phyloP scores from a whole-genome alignment of 2,329 filamentous ascomycete species.

The Stagonosporopsis rhizophila region DNA sequence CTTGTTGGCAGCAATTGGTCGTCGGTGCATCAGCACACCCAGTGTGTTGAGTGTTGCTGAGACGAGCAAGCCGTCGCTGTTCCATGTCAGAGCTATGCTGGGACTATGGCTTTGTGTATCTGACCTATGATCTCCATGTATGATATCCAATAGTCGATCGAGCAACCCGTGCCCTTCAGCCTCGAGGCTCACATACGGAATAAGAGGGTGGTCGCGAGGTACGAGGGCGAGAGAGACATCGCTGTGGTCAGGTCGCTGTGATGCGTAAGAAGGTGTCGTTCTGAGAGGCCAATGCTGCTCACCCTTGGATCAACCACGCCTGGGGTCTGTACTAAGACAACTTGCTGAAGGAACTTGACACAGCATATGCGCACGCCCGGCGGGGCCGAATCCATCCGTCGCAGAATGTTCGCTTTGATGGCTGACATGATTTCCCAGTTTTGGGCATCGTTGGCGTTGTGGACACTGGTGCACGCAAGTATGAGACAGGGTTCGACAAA shows the following conservation, averaged over 20 bases:
- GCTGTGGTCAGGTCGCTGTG: constrained; percentile 73
- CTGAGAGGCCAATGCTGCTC: constrained; percentile 45
- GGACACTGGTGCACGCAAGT: constrained; percentile 68
- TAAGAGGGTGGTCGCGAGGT: constrained; percentile 79
- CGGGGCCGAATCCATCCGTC: constrained; percentile 82
- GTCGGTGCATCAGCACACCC: constrained; percentile 79
- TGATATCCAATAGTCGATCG: constrained; percentile 82
- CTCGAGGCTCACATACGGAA: constrained; percentile 82
- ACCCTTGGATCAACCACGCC: constrained; percentile 85
- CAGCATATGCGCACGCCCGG: constrained; percentile 87
- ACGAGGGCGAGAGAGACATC: constrained; percentile 90
- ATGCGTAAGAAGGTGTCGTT: constrained; percentile 30
- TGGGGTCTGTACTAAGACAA: constrained; percentile 91
- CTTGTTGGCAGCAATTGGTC: constrained; percentile 81
- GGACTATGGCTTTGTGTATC: constrained; percentile 41
- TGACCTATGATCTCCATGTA: constrained; percentile 87
- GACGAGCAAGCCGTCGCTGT: constrained; percentile 83
- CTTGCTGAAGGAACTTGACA: constrained; percentile 95
- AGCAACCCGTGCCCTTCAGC: constrained; percentile 91
- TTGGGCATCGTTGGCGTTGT: constrained; percentile 79
- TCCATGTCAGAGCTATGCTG: constrained; percentile 34
- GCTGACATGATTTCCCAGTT: constrained; percentile 87
- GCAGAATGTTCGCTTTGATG: constrained; percentile 88
- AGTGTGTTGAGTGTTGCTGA: constrained; percentile 92
- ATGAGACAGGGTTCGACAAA: constrained; percentile 42